Conservation (phyloP, 75 land plant genomes). For the Picea glauca region DNA sequence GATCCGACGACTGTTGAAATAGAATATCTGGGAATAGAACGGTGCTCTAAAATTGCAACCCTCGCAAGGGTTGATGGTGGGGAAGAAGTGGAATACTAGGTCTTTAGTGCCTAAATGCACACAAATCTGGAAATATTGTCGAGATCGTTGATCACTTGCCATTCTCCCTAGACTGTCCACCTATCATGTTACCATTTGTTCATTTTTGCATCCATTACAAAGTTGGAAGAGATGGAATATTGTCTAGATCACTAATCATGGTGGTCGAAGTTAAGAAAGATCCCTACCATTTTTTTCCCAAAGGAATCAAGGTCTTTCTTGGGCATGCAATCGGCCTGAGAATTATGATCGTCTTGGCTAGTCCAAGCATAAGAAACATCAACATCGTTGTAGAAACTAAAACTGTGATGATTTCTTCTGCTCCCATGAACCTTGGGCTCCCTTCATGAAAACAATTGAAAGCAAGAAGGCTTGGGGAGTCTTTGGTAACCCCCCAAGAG, state of each 20-base stretch:
- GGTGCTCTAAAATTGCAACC: neutral
- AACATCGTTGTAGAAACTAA: slow-evolving; percentile 10
- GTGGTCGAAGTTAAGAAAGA: neutral
- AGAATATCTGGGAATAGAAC: neutral
- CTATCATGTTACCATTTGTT: too few species aligned
- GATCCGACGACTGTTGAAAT: too few species aligned
- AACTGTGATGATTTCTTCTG: neutral
- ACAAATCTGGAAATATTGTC: too few species aligned
- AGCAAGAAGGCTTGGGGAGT: slow-evolving; percentile 24
- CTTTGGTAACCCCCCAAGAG: slow-evolving; percentile 26
- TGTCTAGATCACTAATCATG: too few species aligned
- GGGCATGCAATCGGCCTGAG: neutral
- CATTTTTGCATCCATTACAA: too few species aligned
- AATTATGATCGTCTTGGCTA: neutral
- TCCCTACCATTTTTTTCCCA: neutral
- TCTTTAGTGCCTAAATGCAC: too few species aligned
- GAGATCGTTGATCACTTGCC: too few species aligned
- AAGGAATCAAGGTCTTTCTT: neutral
- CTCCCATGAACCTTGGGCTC: neutral
- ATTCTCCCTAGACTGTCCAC: too few species aligned
- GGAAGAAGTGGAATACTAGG: too few species aligned
- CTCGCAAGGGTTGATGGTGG: slow-evolving; percentile 5
- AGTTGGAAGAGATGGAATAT: slow-evolving; percentile 1
- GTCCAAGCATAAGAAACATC: slow-evolving; percentile 7
- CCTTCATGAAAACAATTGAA: slow-evolving; percentile 15